Evolutionary conservation across 169 alveolate species (phyloP).

Genomic region (Plasmodium gonderi): DNA sequence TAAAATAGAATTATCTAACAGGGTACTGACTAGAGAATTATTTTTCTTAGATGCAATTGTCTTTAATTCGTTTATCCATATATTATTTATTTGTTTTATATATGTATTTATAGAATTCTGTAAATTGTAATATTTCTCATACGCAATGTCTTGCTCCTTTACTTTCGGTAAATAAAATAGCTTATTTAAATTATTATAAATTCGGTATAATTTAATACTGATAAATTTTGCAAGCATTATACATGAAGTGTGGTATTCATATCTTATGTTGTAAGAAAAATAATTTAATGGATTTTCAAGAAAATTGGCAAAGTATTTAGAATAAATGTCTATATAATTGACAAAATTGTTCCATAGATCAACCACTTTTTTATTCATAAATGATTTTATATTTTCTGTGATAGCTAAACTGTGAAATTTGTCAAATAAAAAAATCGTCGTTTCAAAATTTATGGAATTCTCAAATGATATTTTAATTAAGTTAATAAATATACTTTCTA

Average conservation of each 20-base stretch:
- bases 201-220: constrained; percentile 31
- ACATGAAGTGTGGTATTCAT: constrained; percentile 75
- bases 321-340: constrained; percentile 42
- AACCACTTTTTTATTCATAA: constrained; percentile 44
- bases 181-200: constrained; percentile 26
- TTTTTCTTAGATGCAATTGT: constrained; percentile 50
- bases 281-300: constrained; percentile 56
- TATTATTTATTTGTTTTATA: constrained; percentile 65
- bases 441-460: constrained; percentile 54
- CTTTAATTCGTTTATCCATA: constrained; percentile 68
- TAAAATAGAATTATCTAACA: constrained; percentile 56
- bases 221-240: constrained; percentile 64
- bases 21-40: constrained; percentile 52
- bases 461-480: constrained; percentile 71
- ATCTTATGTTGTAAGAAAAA: constrained; percentile 67
- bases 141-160: constrained; percentile 52
- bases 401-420: constrained; percentile 39
- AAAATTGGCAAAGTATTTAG: constrained; percentile 58
- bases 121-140: constrained; percentile 43
- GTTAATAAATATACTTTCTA: constrained; percentile 65
- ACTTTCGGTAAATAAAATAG: constrained; percentile 46
- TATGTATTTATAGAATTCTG: constrained; percentile 62
- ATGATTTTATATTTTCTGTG: constrained; percentile 62
- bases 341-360: constrained; percentile 63
- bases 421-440: constrained; percentile 54